Conservation (phyloP, 495 filamentous ascomycete genomes). For the Penicillium canescens region DNA sequence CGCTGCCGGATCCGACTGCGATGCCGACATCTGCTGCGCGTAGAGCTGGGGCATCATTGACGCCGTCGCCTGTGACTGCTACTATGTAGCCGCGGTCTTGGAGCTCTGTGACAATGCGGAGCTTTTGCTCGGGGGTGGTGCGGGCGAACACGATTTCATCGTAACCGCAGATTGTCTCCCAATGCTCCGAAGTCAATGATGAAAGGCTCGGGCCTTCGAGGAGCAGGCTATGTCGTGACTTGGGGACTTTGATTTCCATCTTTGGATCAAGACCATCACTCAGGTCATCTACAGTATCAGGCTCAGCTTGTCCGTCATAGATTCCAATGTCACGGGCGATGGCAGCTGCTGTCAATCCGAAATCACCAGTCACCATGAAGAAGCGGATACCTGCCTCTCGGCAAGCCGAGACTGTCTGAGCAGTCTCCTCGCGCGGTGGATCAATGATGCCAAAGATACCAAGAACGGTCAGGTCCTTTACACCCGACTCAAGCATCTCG, state of each 20-base stretch:
- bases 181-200: slow-evolving; percentile 54
- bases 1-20: slow-evolving; percentile 60
- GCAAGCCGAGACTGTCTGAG: slow-evolving; percentile 46
- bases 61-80: slow-evolving; percentile 74
- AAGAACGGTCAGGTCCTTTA: slow-evolving; percentile 44
- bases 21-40: slow-evolving; percentile 67
- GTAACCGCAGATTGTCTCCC: slow-evolving; percentile 57
- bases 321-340: slow-evolving; percentile 70
- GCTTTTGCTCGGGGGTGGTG: slow-evolving; percentile 76
- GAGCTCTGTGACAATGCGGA: slow-evolving; percentile 70
- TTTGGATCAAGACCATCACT: slow-evolving; percentile 3
- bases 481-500: slow-evolving; percentile 38
- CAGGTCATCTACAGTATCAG: slow-evolving; percentile 35
- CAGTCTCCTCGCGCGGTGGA: slow-evolving; percentile 65
- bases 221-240: slow-evolving; percentile 32
- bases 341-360: slow-evolving; percentile 66
- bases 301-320: slow-evolving; percentile 45
- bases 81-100: slow-evolving; percentile 62
- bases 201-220: slow-evolving; percentile 58
- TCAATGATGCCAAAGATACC: slow-evolving; percentile 58
- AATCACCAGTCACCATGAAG: slow-evolving; percentile 70
- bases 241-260: slow-evolving; percentile 4
- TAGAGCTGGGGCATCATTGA: slow-evolving; percentile 69
- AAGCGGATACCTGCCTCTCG: slow-evolving; percentile 62
- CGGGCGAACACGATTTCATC: slow-evolving; percentile 70